Base-by-base conservation (phyloP, 192 early-diverging fungal genomes). In the Coemansia sp. region DNA sequence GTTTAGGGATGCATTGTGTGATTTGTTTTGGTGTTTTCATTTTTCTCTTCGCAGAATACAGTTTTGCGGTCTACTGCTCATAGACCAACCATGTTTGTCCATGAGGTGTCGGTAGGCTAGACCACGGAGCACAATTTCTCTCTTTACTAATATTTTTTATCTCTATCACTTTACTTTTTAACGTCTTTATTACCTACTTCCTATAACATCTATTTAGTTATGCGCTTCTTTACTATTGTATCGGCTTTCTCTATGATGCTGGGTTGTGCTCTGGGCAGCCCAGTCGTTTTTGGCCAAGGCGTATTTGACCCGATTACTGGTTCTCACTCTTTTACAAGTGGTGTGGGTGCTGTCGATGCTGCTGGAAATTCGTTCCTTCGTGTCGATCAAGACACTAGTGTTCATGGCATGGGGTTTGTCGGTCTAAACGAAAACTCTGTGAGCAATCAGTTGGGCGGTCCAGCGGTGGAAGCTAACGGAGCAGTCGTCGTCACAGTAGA, bases 351-450 rank as follows among this genome's bases (percentile, higher is more conserved):
- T 8, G 62, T 77, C 3, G 80, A 83, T 39, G 40, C 69, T 16
- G 68, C 40, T 0, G 80, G 80, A 13, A 83, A 83, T 67, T 74
- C 75, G 36, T 74, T 83, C 53, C 36, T 68, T 11, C 72, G 76
- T 18, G 63, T 83, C 8, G 80, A 83, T 40, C 72, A 83, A 57
- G 70, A 78, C 34, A 78, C 75, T 13, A 66, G 69, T 10, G 70
- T 83, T 8, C 72, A 72, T 3, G 80, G 80, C 0, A 72, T 78
- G 50, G 64, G 65, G 41, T 62, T 83, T 43, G 72, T 53, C 27
- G 67, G 67, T 9, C 64, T 83, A 6, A 74, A 65, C 53, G 44
- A 67, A n/a, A 69, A 83, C 72, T 69, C 71, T 29, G 75, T 78
- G 31, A 58, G 38, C 13, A 69, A 61, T 50, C 75, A 74, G 67